A percentile compares a stretch with the other conserved stretches of the same genome.
Conservation (phyloP, 176 grass and related monocot genomes). For the Oryza australiensis region DNA sequence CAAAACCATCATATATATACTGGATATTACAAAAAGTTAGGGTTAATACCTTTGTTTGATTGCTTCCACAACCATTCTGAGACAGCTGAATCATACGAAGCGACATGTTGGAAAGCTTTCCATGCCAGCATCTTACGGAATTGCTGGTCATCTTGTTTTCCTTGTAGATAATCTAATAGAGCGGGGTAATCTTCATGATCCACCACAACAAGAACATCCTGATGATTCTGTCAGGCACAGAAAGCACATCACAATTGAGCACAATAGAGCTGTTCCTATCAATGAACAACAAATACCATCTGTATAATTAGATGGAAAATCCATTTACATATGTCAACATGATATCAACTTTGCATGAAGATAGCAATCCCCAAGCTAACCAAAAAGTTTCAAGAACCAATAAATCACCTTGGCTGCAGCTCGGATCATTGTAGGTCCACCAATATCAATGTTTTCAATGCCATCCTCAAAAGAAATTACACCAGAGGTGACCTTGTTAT, state of each 20-base stretch:
- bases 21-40: background rate
- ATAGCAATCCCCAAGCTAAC: background rate
- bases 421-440: slow-evolving; percentile 90
- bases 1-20: slow-evolving; percentile 7
- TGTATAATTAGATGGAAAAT: background rate
- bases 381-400: background rate
- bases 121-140: slow-evolving; percentile 78
- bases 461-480: slow-evolving; percentile 87
- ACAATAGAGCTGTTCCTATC: background rate
- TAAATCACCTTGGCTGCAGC: slow-evolving; percentile 80
- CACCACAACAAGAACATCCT: slow-evolving; percentile 54
- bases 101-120: slow-evolving; percentile 89
- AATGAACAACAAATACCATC: background rate
- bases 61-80: slow-evolving; percentile 47
- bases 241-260: background rate
- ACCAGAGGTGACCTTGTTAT: slow-evolving; percentile 83
- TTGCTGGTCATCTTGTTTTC: slow-evolving; percentile 48
- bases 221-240: slow-evolving; percentile 43
- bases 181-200: slow-evolving; percentile 55
- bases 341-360: background rate
- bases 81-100: slow-evolving; percentile 85
- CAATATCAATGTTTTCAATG: slow-evolving; percentile 96
- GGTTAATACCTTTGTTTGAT: slow-evolving; percentile 44
- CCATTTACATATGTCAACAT: background rate
- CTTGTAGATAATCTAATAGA: slow-evolving; percentile 51